These are phyloP conservation scores for Populus deltoides DNA, from an alignment of 345 rosid genomes.

Conservation along the genomic window DNA sequence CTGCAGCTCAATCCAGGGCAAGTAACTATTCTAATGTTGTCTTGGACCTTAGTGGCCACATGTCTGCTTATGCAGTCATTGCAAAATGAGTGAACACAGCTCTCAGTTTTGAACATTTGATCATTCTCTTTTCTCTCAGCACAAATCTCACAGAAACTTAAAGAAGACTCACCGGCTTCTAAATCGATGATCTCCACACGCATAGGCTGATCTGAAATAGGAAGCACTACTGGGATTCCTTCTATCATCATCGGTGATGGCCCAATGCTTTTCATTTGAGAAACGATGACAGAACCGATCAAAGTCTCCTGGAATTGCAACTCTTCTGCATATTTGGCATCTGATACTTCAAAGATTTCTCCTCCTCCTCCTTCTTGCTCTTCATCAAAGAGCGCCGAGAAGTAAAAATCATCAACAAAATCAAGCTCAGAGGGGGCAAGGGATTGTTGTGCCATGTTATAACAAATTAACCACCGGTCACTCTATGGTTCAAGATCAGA, in stretches of 20 bases:
- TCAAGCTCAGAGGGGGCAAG: background rate
- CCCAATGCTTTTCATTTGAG: background rate
- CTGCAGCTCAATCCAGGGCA: slow-evolving; percentile 61
- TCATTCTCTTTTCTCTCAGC: slow-evolving; percentile 38
- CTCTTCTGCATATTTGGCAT: slow-evolving; percentile 40
- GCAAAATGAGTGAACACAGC: slow-evolving; percentile 55
- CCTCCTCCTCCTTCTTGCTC: slow-evolving; percentile 12
- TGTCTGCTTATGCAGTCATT: slow-evolving; percentile 46
- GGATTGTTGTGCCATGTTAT: background rate
- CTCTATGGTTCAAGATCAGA: background rate
- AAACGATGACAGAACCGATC: slow-evolving; percentile 15
- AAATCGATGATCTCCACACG: background rate
- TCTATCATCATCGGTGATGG: background rate
- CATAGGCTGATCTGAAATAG: background rate
- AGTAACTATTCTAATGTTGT: slow-evolving; percentile 18
- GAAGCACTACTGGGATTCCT: background rate
- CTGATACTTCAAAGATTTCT: slow-evolving; percentile 36
- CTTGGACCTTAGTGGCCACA: slow-evolving; percentile 38
- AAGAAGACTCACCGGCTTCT: slow-evolving; percentile 29
- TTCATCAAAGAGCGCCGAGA: slow-evolving; percentile 32
- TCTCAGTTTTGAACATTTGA: slow-evolving; percentile 35
- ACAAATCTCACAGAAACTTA: slow-evolving; percentile 53
- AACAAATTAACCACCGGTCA: background rate
- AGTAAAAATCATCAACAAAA: slow-evolving; percentile 39
- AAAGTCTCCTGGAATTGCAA: slow-evolving; percentile 51